phyloP scores from a whole-genome alignment of 2,329 filamentous ascomycete genomes.

The Alternaria viburni region DNA sequence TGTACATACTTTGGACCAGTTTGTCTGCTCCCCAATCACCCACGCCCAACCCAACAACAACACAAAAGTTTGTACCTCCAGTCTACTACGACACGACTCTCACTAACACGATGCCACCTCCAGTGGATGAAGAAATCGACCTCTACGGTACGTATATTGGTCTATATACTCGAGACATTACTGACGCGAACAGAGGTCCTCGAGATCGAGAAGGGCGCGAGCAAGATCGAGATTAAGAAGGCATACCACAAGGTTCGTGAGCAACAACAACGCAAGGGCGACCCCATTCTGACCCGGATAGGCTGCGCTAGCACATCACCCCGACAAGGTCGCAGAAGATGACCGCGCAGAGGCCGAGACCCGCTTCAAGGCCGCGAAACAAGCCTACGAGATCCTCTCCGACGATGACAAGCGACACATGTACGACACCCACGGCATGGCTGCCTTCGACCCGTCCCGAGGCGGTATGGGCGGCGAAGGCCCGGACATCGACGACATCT shows the following conservation, averaged over 20 bases:
- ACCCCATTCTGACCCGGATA: slow-evolving; percentile 45
- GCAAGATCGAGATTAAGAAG: slow-evolving; percentile 86
- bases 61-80: neutral
- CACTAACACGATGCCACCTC: slow-evolving; percentile 15
- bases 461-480: slow-evolving; percentile 64
- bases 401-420: slow-evolving; percentile 92
- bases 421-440: slow-evolving; percentile 96
- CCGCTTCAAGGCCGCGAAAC: slow-evolving; percentile 90
- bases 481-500: slow-evolving; percentile 88
- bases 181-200: slow-evolving; percentile 71
- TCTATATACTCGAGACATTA: neutral
- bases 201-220: slow-evolving; percentile 73
- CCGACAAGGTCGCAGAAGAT: slow-evolving; percentile 91
- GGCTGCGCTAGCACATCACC: slow-evolving; percentile 87
- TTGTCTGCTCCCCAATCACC: neutral
- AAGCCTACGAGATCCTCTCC: slow-evolving; percentile 96
- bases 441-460: slow-evolving; percentile 82
- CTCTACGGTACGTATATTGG: slow-evolving; percentile 58
- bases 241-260: slow-evolving; percentile 85
- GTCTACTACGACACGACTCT: neutral
- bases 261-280: neutral
- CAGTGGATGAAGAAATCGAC: slow-evolving; percentile 59
- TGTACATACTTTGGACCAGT: slow-evolving; percentile 6
- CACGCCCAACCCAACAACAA: neutral
- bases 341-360: slow-evolving; percentile 84